Percentiles rank a stretch among this genome's conserved stretches.
phyloP scores from a whole-genome alignment of 2,329 filamentous ascomycete genomes.

The Epichloe gansuensis region DNA sequence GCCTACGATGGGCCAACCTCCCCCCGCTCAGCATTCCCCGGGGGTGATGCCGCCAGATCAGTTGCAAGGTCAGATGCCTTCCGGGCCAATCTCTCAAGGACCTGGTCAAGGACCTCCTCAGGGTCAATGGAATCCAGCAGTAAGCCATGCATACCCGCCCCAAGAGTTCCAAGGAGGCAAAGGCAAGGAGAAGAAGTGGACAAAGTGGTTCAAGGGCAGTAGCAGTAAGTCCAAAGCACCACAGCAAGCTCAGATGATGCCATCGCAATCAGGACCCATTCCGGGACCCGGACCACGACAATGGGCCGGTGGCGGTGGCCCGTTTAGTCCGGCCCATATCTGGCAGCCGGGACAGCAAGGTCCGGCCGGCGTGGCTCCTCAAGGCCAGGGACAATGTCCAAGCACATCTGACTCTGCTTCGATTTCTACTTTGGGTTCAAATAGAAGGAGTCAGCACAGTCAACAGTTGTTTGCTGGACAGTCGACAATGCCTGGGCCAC shows the following conservation, averaged over 20 bases:
- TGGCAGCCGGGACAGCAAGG: slow-evolving; percentile 6
- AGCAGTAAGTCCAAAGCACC: slow-evolving; percentile 1
- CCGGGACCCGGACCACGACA: slow-evolving; percentile 2
- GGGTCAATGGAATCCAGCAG: not conserved
- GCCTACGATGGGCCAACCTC: not conserved
- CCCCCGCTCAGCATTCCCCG: not conserved
- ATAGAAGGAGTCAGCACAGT: not conserved
- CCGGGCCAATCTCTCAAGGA: not conserved
- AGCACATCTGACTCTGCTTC: slow-evolving; percentile 3
- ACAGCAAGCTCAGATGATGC: slow-evolving; percentile 3
- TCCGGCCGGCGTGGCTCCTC: not conserved
- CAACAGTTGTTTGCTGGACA: not conserved
- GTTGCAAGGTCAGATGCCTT: not conserved
- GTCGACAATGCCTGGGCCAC: not conserved
- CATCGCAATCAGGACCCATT: not conserved
- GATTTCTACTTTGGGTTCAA: not conserved
- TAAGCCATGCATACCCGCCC: not conserved
- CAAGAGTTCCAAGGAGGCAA: slow-evolving; percentile 1
- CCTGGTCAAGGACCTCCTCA: not conserved
- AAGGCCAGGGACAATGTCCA: not conserved
- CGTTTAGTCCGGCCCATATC: not conserved
- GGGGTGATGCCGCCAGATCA: not conserved
- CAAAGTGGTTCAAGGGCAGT: slow-evolving; percentile 17
- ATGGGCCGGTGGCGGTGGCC: not conserved
- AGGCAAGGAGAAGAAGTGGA: slow-evolving; percentile 16